Evolutionary conservation across 1,284 basidiomycete species (phyloP).

Genomic region (Austroboletus niveus): DNA sequence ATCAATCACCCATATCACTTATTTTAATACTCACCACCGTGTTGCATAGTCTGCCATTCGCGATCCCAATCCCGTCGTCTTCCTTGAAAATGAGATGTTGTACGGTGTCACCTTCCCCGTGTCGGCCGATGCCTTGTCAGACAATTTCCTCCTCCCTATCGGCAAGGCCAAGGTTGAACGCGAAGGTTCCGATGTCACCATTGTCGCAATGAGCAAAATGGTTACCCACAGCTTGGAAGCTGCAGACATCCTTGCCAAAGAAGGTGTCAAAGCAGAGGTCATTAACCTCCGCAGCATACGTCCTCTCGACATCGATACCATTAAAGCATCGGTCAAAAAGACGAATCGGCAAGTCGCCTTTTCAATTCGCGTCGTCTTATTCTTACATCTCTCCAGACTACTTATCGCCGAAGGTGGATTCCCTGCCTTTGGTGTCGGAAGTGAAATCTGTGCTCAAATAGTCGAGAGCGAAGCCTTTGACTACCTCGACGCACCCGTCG

Average conservation of each 20-base stretch:
- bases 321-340: conserved; percentile 96
- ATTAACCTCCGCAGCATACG: conserved; percentile 96
- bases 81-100: conserved; percentile 99
- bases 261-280: conserved; percentile 97
- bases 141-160: conserved; percentile 93
- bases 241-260: conserved; percentile 90
- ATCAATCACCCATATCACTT: neutral
- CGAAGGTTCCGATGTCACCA: conserved; percentile 89
- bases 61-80: conserved; percentile 97
- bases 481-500: conserved; percentile 96
- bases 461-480: conserved; percentile 96
- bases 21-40: conserved; percentile 4
- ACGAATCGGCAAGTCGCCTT: conserved; percentile 73
- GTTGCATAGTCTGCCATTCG: conserved; percentile 82
- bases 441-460: conserved; percentile 96
- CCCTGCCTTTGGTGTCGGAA: conserved; percentile 97
- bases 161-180: conserved; percentile 98
- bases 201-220: conserved; percentile 98
- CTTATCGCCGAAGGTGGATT: conserved; percentile 98
- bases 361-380: neutral
- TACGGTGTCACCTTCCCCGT: conserved; percentile 98
- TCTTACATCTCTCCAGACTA: conserved; percentile 48
- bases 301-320: conserved; percentile 96
- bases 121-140: conserved; percentile 91
- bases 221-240: conserved; percentile 92